Evolutionary conservation across 805 yeast species (phyloP).

Genomic region (Candida wancherniae): DNA sequence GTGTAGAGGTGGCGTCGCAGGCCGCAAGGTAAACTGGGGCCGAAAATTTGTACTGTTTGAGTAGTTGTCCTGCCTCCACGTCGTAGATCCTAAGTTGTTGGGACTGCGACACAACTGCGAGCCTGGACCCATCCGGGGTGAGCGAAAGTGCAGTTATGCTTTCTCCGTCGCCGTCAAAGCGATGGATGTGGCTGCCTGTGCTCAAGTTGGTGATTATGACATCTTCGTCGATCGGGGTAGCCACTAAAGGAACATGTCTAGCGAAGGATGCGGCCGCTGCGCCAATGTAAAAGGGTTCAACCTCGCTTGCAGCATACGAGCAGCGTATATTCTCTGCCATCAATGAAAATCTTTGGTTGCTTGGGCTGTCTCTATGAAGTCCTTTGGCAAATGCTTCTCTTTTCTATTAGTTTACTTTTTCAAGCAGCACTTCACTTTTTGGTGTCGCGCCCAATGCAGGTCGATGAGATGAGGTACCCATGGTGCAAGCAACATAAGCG

Average conservation of each 20-base stretch:
- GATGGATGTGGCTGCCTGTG: slow-evolving; percentile 53
- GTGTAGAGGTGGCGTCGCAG: slow-evolving; percentile 74
- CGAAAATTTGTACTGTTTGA: slow-evolving; percentile 53
- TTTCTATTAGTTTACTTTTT: no score
- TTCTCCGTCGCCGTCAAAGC: slow-evolving; percentile 81
- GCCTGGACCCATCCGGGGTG: slow-evolving; percentile 66
- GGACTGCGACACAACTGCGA: slow-evolving; percentile 78
- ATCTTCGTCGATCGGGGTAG: slow-evolving; percentile 77
- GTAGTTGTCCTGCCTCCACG: slow-evolving; percentile 34
- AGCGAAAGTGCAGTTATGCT: slow-evolving; percentile 67
- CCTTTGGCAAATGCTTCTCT: no score
- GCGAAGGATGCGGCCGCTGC: slow-evolving; percentile 72
- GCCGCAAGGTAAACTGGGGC: slow-evolving; percentile 81
- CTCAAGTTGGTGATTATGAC: slow-evolving; percentile 62
- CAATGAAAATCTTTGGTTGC: no score
- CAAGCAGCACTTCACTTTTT: no score
- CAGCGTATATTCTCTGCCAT: slow-evolving; percentile 18
- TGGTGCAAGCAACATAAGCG: not conserved
- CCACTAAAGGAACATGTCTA: slow-evolving; percentile 56
- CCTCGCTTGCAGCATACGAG: slow-evolving; percentile 25
- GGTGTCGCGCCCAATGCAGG: slow-evolving; percentile 15
- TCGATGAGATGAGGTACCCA: slow-evolving; percentile 13
- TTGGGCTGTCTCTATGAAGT: no score
- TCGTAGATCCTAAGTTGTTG: slow-evolving; percentile 71
- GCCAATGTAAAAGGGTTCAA: slow-evolving; percentile 85